Base-by-base conservation (phyloP, 441 rosid genomes). In the Jatropha podagrica region DNA sequence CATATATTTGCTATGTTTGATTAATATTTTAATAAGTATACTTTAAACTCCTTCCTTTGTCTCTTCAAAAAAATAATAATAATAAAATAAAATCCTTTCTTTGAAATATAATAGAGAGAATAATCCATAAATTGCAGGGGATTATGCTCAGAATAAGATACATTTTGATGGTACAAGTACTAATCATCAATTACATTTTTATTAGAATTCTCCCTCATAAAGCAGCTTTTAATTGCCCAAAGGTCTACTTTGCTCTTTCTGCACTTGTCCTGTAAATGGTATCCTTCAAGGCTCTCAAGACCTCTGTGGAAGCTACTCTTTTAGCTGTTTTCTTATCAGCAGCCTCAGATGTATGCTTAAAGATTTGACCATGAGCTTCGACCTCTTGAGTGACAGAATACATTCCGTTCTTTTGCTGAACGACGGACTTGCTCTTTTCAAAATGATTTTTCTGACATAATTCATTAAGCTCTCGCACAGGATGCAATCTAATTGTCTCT, bases 381-480 rank as follows among this genome's bases (percentile, higher is more conserved):
- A 96, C 92, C 76, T 86, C 89, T 11, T 90, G 77, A 0, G 86
- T 90, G 42, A 83, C 62, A 1, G 68, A 79, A 61, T 83, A 74
- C 54, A 14, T 32, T 2, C 86, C 89, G 20, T 86, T 79, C 1
- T 58, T 41, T 12, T 17, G 69, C 2, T 66, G 48, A 60, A 73
- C 26, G 7, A 68, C 3, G 0, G 76, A 72, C 73, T 81, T 85
- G 41, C 56, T 81, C 70, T 42, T 38, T 3, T 78, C 78, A 48
- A 86, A 86, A 49, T 77, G 84, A 5, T 74, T 13, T 76, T 83
- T 91, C 32, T 87, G 88, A 69, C 97, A 89, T 0, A 86, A 37
- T 60, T 96, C 93, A 0, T 68, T 71, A 49, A 94, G 81, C 76
- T 93, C 98, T 76, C 88, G 86, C 40, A 77, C 86, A 0, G 97